Evolutionary conservation across 805 yeast genomes (phyloP).

Genomic region (Spathaspora passalidarum): DNA sequence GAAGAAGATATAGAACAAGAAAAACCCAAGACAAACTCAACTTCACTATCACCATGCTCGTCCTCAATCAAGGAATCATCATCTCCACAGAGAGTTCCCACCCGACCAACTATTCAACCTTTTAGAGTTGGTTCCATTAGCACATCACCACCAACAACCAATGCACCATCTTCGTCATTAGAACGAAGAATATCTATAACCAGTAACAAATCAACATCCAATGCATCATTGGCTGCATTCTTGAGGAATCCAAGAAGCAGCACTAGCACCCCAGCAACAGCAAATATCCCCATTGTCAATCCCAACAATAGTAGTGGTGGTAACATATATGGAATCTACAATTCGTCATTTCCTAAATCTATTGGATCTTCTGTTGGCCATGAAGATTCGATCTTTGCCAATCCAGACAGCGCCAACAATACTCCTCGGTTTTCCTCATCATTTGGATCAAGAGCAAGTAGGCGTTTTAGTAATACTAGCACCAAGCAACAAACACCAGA

Average conservation of each 20-base stretch:
- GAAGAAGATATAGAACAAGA: background rate
- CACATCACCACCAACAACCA: conserved; percentile 35
- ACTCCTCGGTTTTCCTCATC: conserved; percentile 70
- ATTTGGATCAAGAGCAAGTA: conserved; percentile 59
- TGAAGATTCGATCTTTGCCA: conserved; percentile 21
- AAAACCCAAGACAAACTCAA: conserved; percentile 8
- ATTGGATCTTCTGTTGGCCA: conserved; percentile 37
- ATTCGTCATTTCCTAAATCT: conserved; percentile 30
- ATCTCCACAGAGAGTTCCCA: conserved; percentile 11
- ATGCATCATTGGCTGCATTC: conserved; percentile 52
- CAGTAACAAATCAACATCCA: conserved; percentile 46
- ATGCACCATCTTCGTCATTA: conserved; percentile 19
- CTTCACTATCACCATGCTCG: conserved; percentile 28
- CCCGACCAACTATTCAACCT: conserved; percentile 42
- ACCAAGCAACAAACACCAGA: conserved; percentile 21
- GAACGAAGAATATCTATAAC: conserved; percentile 43
- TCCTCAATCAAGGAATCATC: conserved; percentile 9
- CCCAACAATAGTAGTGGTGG: background rate
- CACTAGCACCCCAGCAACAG: conserved; percentile 21
- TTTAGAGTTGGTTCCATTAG: conserved; percentile 63
- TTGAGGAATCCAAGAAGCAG: conserved; percentile 49
- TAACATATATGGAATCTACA: conserved; percentile 3
- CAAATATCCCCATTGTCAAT: conserved; percentile 21
- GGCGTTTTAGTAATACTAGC: conserved; percentile 44
- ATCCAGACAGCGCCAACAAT: conserved; percentile 15